Base-by-base conservation (phyloP, 257 asterid species). In the Fraxinus anomala region DNA sequence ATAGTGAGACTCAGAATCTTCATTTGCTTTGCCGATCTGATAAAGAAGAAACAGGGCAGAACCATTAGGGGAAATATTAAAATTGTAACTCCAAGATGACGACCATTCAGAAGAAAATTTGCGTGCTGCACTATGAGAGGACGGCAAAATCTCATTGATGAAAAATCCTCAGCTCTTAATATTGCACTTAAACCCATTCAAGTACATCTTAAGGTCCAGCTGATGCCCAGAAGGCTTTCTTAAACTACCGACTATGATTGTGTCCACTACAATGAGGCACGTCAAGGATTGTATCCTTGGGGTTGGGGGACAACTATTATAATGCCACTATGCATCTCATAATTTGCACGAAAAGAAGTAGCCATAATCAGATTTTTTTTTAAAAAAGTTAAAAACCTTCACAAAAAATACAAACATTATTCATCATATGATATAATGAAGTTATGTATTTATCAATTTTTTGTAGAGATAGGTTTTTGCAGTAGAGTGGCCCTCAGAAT, bases 21-120 rank as follows among this genome's bases (percentile, higher is more conserved):
- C 97, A 56, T 79, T 88, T 26, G 93, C 82, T 81, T 84, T 94
- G 71, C 72, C 80, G 75, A 91, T 87, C 98, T 94, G 90, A 80
- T 78, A 36, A 73, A 40, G 23, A 54, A 76, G 1, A 72, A 14
- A 70, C 61, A 61, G 30, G 82, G 49, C 24, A 70, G 65, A 28
- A 67, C 36, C 31, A 39, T 23, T 54, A 72, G 36, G 42, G 44
- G 28, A 71, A 76, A 65, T 24, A 65, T 51, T 34, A 59, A 33
- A 77, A 70, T 9, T 33, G 3, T 33, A 75, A 73, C 36, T 17
- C 30, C 37, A 7, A 37, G 36, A 6, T 68, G n/a, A 49, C 13
- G 8, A 28, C 19, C 51, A 13, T 44, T 16, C 13, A 3, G 39
- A n/a, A 21, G 47, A 47, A 47, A 36, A 70, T 70, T 31, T 0